Conservation (phyloP, 345 rosid species). For the Limnanthes douglasii region DNA sequence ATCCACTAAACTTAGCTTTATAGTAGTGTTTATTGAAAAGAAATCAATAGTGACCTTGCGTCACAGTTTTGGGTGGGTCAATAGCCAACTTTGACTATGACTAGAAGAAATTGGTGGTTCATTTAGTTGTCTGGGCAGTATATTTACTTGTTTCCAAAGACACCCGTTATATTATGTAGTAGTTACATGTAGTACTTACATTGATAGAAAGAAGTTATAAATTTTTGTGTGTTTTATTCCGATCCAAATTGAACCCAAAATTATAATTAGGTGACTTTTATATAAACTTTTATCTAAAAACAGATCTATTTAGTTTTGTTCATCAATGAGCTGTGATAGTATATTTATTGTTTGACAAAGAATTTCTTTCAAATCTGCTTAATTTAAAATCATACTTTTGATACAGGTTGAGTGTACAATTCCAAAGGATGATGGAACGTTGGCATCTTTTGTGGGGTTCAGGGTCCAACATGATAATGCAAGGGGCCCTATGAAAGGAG, state of each 20-base stretch:
- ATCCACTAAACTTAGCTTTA: background rate
- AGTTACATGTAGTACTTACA: too few relatives aligned
- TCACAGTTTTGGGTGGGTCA: background rate
- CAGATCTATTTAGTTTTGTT: background rate
- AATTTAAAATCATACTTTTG: background rate
- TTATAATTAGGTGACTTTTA: constrained; percentile 1
- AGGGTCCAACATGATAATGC: constrained; percentile 91
- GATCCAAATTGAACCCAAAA: constrained; percentile 6
- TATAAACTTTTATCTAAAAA: background rate
- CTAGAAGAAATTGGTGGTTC: background rate
- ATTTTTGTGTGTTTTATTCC: background rate
- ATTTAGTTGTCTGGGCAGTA: constrained; percentile 2
- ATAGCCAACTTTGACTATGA: background rate
- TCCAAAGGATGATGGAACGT: constrained; percentile 73
- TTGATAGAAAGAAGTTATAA: too few relatives aligned
- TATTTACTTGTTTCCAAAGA: too few relatives aligned
- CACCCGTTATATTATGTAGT: too few relatives aligned
- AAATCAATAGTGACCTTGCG: constrained; percentile 1
- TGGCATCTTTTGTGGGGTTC: constrained; percentile 67
- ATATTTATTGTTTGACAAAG: too few relatives aligned
- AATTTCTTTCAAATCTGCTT: background rate
- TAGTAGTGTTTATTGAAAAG: constrained; percentile 1
- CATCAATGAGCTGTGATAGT: too few relatives aligned
- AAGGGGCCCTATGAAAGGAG: constrained; percentile 69
- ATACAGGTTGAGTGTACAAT: constrained; percentile 83